phyloP scores from a whole-genome alignment of 352 stramenopile species.

The Phytophthora podocarpi region DNA sequence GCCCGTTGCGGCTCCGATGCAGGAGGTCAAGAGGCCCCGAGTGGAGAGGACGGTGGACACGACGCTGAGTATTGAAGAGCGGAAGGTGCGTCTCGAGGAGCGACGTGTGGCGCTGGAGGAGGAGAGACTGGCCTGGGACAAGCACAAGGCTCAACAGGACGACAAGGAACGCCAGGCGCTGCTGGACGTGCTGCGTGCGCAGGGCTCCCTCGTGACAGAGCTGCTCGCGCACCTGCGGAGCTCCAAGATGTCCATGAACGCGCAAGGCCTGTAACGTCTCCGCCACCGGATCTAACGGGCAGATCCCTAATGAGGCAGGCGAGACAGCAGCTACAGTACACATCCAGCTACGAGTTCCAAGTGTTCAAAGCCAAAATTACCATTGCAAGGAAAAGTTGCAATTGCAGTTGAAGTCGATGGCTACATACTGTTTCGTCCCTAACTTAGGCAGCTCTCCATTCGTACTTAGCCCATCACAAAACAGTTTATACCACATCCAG shows the following conservation, averaged over 20 bases:
- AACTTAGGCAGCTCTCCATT: no score
- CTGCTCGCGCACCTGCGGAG: constrained; percentile 34
- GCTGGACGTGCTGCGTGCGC: constrained; percentile 41
- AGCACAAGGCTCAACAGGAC: constrained; percentile 37
- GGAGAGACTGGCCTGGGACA: constrained; percentile 40
- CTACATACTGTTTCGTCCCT: no score
- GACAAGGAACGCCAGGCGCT: constrained; percentile 38
- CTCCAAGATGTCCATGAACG: constrained; percentile 9
- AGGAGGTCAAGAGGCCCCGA: constrained; percentile 27
- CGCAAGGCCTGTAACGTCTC: constrained; percentile 15
- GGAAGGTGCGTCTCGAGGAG: constrained; percentile 41
- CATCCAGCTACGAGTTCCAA: constrained; percentile 3
- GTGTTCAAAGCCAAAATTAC: constrained; percentile 22
- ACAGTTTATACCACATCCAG: no score
- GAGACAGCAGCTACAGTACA: constrained; percentile 5
- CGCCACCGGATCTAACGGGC: neutral
- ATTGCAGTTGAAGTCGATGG: constrained; percentile 12
- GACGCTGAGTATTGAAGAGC: constrained; percentile 25
- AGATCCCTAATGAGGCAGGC: constrained; percentile 1
- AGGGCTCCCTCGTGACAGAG: constrained; percentile 41
- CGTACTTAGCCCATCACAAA: constrained; percentile 1
- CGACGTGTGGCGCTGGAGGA: constrained; percentile 40
- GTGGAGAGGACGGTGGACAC: constrained; percentile 19
- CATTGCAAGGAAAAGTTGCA: constrained; percentile 5
- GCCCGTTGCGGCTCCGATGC: constrained; percentile 3